Evolutionary conservation across 2,329 filamentous ascomycete species (phyloP), one percentile per base, ranked within the genome.

Genomic region (Xylaria digitata): DNA sequence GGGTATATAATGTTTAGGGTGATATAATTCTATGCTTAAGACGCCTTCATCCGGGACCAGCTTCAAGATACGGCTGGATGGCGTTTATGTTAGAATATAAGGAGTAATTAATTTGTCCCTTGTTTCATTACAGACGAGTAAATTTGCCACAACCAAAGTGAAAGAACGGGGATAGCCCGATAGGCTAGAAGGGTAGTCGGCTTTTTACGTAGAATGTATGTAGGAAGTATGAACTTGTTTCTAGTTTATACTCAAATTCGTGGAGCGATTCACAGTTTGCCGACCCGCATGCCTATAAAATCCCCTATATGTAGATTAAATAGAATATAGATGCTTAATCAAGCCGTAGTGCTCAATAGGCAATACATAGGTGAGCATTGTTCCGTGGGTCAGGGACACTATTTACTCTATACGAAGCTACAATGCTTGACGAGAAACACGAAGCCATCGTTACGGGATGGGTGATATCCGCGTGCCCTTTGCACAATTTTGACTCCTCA

Each of bases 91-190:
- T 7, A 15, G 8, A 19, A 34, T 48, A 55, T 17, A 13, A 34
- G 40, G n/a, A 43, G 21, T 17, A 60, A 54, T 54, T 54, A 53
- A 65, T 60, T 8, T 55, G 17, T 43, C 6, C 17, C 23, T 50
- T 21, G n/a, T 61, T 42, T 42, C 49, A 30, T 42, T 43, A 32
- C 49, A 30, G 49, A 32, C 21, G 21, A 21, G 40, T 6, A 34
- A 32, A 21, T 23, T 2, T 42, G 5, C 32, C 23, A 11, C 9
- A 45, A 45, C 13, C 21, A 60, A 50, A 49, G 6, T 13, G 34
- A n/a, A 42, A 2, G 45, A 45, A 37, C 40, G 13, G 30, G 30
- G 48, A 45, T 9, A 19, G 13, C 32, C 2, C 5, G 17, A 45
- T 50, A 56, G 43, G 23, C 23, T 40, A 56, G 43, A 52, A 61